Base-by-base conservation (phyloP, 2,329 filamentous ascomycete genomes). In the Chalaropsis thielavioides region DNA sequence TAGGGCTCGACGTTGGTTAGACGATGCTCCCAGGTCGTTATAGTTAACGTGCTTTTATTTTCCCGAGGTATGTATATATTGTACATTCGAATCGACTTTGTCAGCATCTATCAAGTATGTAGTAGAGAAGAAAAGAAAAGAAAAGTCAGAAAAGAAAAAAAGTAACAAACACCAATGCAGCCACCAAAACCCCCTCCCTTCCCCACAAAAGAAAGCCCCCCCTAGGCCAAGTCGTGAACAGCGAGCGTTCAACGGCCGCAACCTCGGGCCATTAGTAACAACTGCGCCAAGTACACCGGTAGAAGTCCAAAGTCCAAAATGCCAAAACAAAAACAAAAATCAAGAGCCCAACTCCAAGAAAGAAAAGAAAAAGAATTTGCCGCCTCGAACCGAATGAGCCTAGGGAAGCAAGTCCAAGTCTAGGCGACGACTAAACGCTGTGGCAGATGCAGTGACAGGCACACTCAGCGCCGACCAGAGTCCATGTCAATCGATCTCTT, bases 401-500 rank as follows among this genome's bases (percentile, higher is more conserved):
- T 17, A 58, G 24, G 15, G 15, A 35, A 17, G 43, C 43, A 35
- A 17, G 15, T 58, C 13, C 6, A 38, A 35, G 5, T 22, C 54
- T 58, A 5, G 54, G 27, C 38, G 15, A 15, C 54, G 31, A 17
- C 54, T 27, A 38, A 15, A 15, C 22, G 24, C 19, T 24, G 46
- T 11, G 3, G 19, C n/a, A 35, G 24, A 35, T 13, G 8, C 27
- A 58, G 51, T 31, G 1, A 27, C 35, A 27, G 19, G 10, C 35
- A 58, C 38, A 10, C 31, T 62, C 40, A 62, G 4, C 43, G 1
- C 17, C 19, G 51, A 17, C 5, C 43, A 6, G 51, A 38, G 13
- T 35, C 64, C 19, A 61, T 11, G 13, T 35, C 64, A 17, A 61
- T 11, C n/a, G 62, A 67, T 59, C 62, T 62, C 44, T 67, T 67